phyloP scores from a whole-genome alignment of 1,284 basidiomycete genomes.

The Ceratobasidium sp. region DNA sequence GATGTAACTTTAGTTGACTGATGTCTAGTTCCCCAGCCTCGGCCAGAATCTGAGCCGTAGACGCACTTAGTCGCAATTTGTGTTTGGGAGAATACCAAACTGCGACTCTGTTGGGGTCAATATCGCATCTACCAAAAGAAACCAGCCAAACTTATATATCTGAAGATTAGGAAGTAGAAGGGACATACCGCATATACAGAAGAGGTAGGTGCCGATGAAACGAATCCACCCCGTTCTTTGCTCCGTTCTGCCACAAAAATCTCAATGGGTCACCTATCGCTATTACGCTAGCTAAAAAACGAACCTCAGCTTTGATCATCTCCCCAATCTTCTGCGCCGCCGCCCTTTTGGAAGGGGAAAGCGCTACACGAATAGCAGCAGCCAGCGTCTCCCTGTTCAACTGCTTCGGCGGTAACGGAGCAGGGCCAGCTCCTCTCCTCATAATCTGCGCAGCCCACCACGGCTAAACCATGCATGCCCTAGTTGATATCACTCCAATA shows the following conservation, averaged over 20 bases:
- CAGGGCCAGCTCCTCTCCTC: slow-evolving; percentile 65
- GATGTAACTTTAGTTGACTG: slow-evolving; percentile 60
- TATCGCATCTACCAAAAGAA: slow-evolving; percentile 59
- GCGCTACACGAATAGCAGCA: slow-evolving; percentile 63
- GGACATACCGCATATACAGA: slow-evolving; percentile 62
- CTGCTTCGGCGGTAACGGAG: slow-evolving; percentile 65
- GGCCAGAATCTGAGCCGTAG: slow-evolving; percentile 63
- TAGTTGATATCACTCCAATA: not conserved
- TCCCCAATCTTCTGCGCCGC: slow-evolving; percentile 64
- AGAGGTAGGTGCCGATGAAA: slow-evolving; percentile 70
- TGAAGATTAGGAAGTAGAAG: slow-evolving; percentile 11
- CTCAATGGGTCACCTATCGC: not conserved
- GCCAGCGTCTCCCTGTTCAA: slow-evolving; percentile 64
- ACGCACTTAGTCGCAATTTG: slow-evolving; percentile 64
- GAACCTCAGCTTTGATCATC: slow-evolving; percentile 63
- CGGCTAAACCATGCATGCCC: slow-evolving; percentile 44
- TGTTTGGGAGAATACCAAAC: slow-evolving; percentile 68
- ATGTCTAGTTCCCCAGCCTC: slow-evolving; percentile 61
- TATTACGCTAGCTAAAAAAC: slow-evolving; percentile 19
- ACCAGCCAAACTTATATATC: slow-evolving; percentile 47
- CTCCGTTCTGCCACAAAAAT: slow-evolving; percentile 58
- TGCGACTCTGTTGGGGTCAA: slow-evolving; percentile 62
- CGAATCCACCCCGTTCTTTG: slow-evolving; percentile 61
- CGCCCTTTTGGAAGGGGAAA: slow-evolving; percentile 58
- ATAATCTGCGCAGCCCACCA: slow-evolving; percentile 13